A percentile compares a stretch with the other conserved stretches of the same genome.
These are phyloP conservation scores for Penicillium sp. DNA, from an alignment of 2,329 filamentous ascomycete genomes.

Conservation along the genomic window DNA sequence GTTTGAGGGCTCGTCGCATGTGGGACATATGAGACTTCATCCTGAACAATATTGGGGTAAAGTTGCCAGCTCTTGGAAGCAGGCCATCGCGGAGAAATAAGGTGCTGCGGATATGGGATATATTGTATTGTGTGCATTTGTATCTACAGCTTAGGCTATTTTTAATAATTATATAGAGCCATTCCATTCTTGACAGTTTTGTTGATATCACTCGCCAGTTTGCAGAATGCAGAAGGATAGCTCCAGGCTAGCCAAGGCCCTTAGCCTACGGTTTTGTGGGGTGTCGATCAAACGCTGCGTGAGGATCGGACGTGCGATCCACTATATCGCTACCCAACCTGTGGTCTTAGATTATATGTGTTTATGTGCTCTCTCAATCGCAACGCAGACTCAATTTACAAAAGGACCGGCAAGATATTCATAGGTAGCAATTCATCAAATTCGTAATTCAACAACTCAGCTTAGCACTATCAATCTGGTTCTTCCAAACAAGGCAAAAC, in stretches of 20 bases:
- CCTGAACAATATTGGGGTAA: slow-evolving; percentile 57
- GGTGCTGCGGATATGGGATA: not conserved
- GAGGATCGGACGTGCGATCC: not conserved
- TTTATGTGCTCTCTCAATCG: not conserved
- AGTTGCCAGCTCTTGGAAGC: slow-evolving; percentile 19
- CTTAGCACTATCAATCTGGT: not conserved
- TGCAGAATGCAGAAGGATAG: no score
- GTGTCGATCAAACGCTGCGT: not conserved
- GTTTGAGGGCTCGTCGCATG: slow-evolving; percentile 60
- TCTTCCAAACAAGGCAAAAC: not conserved
- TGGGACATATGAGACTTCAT: slow-evolving; percentile 59
- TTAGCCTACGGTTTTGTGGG: not conserved
- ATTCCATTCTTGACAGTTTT: not conserved
- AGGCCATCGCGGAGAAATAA: slow-evolving; percentile 9
- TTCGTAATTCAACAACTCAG: not conserved
- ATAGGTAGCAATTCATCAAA: not conserved
- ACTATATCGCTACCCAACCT: not conserved
- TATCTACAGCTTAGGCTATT: not conserved
- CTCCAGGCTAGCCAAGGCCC: not conserved
- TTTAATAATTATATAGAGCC: not conserved
- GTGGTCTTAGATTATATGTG: not conserved
- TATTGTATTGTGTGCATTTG: not conserved
- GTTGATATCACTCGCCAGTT: not conserved
- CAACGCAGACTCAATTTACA: no score
- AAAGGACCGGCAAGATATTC: not conserved